Evolutionary conservation across 441 rosid species (phyloP).

Genomic region (Gossypium armourianum): DNA sequence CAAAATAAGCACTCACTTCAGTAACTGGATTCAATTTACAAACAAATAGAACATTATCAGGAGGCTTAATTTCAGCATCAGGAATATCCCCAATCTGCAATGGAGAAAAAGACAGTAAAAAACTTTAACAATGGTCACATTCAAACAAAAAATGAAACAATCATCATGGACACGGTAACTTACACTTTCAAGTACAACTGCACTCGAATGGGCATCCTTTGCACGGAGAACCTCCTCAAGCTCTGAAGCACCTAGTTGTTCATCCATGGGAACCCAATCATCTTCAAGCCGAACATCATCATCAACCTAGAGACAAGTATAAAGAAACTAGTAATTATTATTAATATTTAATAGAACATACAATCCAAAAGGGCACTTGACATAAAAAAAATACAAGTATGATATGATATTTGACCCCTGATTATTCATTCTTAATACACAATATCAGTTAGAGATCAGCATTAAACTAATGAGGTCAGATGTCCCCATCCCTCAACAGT

Average conservation of each 20-base stretch:
- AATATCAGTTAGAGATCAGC: neutral
- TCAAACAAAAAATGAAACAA: constrained; percentile 12
- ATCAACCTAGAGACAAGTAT: constrained; percentile 35
- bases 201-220: constrained; percentile 86
- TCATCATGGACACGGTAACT: constrained; percentile 23
- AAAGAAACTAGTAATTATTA: neutral
- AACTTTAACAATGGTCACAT: constrained; percentile 13
- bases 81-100: constrained; percentile 91
- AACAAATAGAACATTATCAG: constrained; percentile 86
- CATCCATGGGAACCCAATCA: constrained; percentile 98
- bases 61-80: constrained; percentile 91
- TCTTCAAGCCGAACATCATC: constrained; percentile 86
- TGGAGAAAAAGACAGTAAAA: constrained; percentile 16
- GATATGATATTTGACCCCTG: neutral
- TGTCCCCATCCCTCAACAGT: neutral
- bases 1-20: constrained; percentile 40
- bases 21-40: constrained; percentile 97
- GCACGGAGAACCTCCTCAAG: constrained; percentile 67
- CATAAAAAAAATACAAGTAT: neutral
- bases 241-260: constrained; percentile 50
- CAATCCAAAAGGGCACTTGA: neutral
- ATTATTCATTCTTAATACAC: neutral
- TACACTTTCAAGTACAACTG: constrained; percentile 95
- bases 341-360: neutral
- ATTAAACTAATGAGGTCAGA: neutral